Conservation (phyloP, 148 eudicot species). For the Fagopyrum esculentum region DNA sequence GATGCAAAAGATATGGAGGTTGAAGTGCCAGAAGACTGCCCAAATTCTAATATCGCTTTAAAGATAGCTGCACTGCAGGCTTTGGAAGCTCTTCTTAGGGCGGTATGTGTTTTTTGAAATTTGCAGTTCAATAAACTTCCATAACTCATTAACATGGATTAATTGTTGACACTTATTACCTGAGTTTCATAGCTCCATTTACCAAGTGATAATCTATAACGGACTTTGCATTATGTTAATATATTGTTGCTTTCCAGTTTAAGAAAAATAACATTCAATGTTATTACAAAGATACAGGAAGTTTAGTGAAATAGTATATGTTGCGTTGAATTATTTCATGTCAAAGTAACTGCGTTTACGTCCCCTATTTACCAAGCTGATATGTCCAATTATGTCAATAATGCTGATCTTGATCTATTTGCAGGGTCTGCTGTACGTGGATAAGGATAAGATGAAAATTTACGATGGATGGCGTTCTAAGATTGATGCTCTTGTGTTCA, state of each 20-base stretch:
- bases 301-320: background rate
- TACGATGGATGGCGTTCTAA: slow-evolving; percentile 54
- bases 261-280: no score
- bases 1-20: slow-evolving; percentile 25
- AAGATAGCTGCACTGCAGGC: slow-evolving; percentile 72
- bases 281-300: no score
- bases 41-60: slow-evolving; percentile 32
- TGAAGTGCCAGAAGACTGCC: slow-evolving; percentile 24
- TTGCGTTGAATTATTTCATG: background rate
- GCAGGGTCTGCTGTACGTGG: slow-evolving; percentile 50
- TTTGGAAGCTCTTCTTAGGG: slow-evolving; percentile 67
- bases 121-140: slow-evolving; percentile 5
- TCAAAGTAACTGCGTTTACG: background rate
- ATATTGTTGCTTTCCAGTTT: background rate
- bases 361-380: background rate
- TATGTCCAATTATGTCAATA: background rate
- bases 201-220: background rate
- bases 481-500: slow-evolving; percentile 51
- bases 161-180: background rate
- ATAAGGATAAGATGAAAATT: slow-evolving; percentile 27
- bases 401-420: slow-evolving; percentile 2
- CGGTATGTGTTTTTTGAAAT: slow-evolving; percentile 41
- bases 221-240: background rate
- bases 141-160: background rate
- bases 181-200: background rate